Evolutionary conservation across 495 filamentous ascomycete genomes (phyloP), one percentile per base, ranked within the genome.

Genomic region (Choiromyces venosus): DNA sequence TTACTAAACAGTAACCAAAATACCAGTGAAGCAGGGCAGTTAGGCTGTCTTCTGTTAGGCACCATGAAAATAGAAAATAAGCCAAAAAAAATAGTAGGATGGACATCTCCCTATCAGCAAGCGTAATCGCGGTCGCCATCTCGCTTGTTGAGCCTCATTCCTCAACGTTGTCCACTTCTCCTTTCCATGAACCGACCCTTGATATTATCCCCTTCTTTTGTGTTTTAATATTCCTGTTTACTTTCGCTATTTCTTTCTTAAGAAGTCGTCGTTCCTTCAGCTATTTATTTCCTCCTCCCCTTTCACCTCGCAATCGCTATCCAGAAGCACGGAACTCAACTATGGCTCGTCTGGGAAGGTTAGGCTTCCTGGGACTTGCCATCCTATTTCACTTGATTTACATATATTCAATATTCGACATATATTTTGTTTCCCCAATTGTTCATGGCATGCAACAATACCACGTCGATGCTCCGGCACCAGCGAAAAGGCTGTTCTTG

Each of bases 361-460:
- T 91, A 78, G 92, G 91, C 81, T 99, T 99, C 83, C 85, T 98
- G 81, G 90, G 89, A 82, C 89, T 97, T 81, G 96, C 96, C 79
- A 86, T 98, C 80, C 84, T 95, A 66, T 99, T 99, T 81, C 96
- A 99, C 84, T 81, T 97, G 37, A 88, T 97, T 73, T 99, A 99
- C 84, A 91, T 95, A 74, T 93, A 89, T 79, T 97, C 94, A 42
- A 99, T 99, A 76, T 99, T 99, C 83, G 96, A 98, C 82, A 96
- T 98, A 75, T 99, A 99, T 84, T 99, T 99, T 82, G 93, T 97
- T 76, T 97, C 93, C 81, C 96, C 96, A 25, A 96, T 99, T 77
- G 96, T 98, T 46, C 91, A 89, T 86, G 96, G 96, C 79, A 98
- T 99, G 96, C 88, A 86, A 76, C 86, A 92, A 68, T 94, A 91